Base-by-base conservation (phyloP, 208 protist species). In the Acanthamoeba culbertsoni region DNA sequence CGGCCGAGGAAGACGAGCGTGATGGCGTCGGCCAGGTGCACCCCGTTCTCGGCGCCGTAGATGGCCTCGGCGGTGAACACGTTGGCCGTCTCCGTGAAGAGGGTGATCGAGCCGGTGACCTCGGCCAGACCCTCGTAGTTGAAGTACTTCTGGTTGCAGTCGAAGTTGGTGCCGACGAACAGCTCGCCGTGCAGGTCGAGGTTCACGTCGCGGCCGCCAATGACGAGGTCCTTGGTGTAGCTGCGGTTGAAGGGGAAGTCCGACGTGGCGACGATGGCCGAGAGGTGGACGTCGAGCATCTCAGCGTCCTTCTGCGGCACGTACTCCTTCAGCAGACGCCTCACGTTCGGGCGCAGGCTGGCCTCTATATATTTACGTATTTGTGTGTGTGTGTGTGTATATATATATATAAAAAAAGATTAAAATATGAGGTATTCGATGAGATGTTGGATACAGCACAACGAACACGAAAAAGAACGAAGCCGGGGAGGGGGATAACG, bases 161-260 rank as follows among this genome's bases (percentile, higher is more conserved):
- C 94, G 53, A 95, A 95, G 93, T 95, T 95, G 75, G 94, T 94
- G 26, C 94, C 94, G 33, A 82, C 53, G 55, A 95, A 95, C 4
- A 95, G 86, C 55, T 95, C 79, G 48, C 35, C 82, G 28, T 94
- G n/a, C 4, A 93, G 37, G 37, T 92, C 89, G 18, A 93, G 45
- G 45, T 91, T 71, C 31, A 93, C 35, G 28, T 94, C 45, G 51
- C 35, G 40, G 33, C 53, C 92, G n/a, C 90, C 92, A 33, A 94
- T 26, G 6, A 79, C 45, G 6, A 92, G 62, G 48, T 91, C 59
- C 42, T 94, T 51, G 63, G 51, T 82, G 20, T 43, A 86, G 16
- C 37, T 77, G 14, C 42, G 53, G 82, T 95, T 95, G 90, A 93
- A 95, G 31, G 93, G 93, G 40, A 93, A 95, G 37, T 94, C 48